These are phyloP conservation scores for Ceratobasidium sp. DNA, from an alignment of 1,284 basidiomycete genomes.

Conservation along the genomic window DNA sequence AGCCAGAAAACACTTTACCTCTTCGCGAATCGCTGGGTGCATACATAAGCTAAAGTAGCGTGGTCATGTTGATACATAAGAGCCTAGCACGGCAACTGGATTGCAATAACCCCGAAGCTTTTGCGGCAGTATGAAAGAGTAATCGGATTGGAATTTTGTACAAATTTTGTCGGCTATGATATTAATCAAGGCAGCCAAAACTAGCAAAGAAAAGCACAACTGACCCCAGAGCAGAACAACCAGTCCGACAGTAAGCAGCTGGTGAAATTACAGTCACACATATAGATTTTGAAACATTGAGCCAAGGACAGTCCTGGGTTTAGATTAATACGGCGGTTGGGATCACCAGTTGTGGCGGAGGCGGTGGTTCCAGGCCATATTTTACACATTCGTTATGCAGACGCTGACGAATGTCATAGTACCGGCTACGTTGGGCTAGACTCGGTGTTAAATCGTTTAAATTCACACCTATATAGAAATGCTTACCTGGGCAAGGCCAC, in stretches of 20 bases:
- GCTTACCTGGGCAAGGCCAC: constrained; percentile 73
- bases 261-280: background rate
- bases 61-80: background rate
- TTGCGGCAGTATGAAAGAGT: background rate
- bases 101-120: background rate
- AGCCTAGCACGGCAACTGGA: background rate
- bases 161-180: background rate
- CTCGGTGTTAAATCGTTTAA: background rate
- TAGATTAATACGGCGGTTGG: constrained; percentile 30
- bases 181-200: background rate
- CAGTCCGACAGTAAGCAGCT: background rate
- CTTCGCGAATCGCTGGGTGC: background rate
- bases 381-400: constrained; percentile 62
- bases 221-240: background rate
- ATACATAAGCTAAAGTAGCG: too few species aligned
- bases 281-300: background rate
- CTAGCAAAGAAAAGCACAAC: background rate
- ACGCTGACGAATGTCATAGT: constrained; percentile 60
- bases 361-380: constrained; percentile 59
- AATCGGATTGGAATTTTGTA: background rate
- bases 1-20: background rate
- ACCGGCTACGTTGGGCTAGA: constrained; percentile 65
- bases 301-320: background rate
- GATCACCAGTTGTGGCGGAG: constrained; percentile 43
- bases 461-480: background rate